Conservation (phyloP, 768 basidiomycete species). For the Scleroderma bovista region DNA sequence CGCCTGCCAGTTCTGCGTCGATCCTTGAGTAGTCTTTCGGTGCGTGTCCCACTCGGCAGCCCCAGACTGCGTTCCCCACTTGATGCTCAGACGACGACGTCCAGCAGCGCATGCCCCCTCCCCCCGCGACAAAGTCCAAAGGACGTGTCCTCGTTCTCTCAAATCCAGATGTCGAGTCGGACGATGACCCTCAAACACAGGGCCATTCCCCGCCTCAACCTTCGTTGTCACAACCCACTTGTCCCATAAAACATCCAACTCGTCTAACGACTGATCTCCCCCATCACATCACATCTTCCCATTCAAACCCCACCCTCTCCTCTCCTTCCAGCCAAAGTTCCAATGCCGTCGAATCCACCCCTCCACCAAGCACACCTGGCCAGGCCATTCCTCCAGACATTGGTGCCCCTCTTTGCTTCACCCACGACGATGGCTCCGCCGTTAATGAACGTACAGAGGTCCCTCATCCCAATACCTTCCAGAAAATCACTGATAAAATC, state of each 20-base stretch:
- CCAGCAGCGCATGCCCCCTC: slow-evolving; percentile 27
- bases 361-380: slow-evolving; percentile 64
- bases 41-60: not conserved
- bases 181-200: slow-evolving; percentile 13
- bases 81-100: slow-evolving; percentile 20
- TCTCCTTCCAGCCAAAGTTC: slow-evolving; percentile 70
- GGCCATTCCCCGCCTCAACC: slow-evolving; percentile 20
- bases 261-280: slow-evolving; percentile 36
- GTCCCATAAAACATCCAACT: slow-evolving; percentile 19
- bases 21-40: not conserved
- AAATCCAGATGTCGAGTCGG: no score
- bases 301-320: slow-evolving; percentile 53
- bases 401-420: slow-evolving; percentile 34
- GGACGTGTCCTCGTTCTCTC: slow-evolving; percentile 48
- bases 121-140: slow-evolving; percentile 44
- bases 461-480: slow-evolving; percentile 24
- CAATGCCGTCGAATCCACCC: slow-evolving; percentile 57
- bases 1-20: not conserved
- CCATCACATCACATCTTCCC: slow-evolving; percentile 30
- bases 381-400: slow-evolving; percentile 39
- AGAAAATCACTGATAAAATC: slow-evolving; percentile 28
- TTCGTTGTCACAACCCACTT: slow-evolving; percentile 20
- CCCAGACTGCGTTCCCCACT: not conserved
- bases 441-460: slow-evolving; percentile 25
- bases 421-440: slow-evolving; percentile 31